Percentiles rank a stretch among this genome's conserved stretches.
phyloP scores from a whole-genome alignment of 129 eudicot species.

The carrot (Daucus carota) region DNA sequence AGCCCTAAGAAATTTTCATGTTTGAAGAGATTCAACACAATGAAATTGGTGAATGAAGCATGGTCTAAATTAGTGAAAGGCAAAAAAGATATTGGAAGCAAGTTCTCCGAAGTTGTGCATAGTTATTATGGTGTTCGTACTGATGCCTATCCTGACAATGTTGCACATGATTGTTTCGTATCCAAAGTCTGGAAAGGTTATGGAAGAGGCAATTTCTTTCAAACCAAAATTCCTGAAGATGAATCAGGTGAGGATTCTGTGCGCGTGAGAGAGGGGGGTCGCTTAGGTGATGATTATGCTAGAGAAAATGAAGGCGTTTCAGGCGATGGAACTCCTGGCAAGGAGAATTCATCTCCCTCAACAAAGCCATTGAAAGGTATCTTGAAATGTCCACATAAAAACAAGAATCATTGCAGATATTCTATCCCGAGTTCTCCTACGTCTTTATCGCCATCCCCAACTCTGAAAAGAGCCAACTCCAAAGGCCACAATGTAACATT shows the following conservation, averaged over 20 bases:
- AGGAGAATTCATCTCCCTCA: neutral
- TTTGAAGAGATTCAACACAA: slow-evolving; percentile 22
- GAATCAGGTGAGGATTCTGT: neutral
- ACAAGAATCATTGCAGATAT: neutral
- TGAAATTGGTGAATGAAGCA: slow-evolving; percentile 21
- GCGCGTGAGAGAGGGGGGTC: slow-evolving; percentile 3
- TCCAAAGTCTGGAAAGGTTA: slow-evolving; percentile 12
- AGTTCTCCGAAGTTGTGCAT: neutral
- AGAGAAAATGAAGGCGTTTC: neutral
- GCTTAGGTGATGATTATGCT: slow-evolving; percentile 5
- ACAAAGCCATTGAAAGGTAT: slow-evolving; percentile 41
- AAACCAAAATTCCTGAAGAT: neutral
- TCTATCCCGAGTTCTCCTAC: slow-evolving; percentile 14
- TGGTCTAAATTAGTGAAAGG: slow-evolving; percentile 21
- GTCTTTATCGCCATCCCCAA: neutral
- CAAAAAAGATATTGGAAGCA: slow-evolving; percentile 12
- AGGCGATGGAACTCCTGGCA: neutral
- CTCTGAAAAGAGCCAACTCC: slow-evolving; percentile 43
- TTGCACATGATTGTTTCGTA: neutral
- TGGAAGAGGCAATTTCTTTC: neutral
- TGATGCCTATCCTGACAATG: neutral
- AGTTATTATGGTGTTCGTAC: neutral
- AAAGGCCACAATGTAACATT: slow-evolving; percentile 44
- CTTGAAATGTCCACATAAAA: slow-evolving; percentile 31
- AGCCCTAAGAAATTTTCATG: slow-evolving; percentile 19